Evolutionary conservation across 345 rosid genomes (phyloP).

Genomic region (Hibiscus mutabilis): DNA sequence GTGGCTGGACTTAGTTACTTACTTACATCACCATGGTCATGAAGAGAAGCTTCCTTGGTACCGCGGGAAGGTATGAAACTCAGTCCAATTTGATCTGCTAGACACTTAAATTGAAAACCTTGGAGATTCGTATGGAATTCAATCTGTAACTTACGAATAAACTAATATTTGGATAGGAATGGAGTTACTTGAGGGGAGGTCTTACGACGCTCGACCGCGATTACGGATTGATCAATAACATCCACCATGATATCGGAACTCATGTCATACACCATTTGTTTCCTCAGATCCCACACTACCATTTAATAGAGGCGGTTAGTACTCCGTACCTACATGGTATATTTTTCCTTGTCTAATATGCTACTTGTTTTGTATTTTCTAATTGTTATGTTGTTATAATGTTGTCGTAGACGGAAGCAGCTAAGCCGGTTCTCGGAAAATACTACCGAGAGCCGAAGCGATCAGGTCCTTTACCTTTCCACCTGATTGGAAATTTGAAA

Average conservation of each 20-base stretch:
- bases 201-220: conserved; percentile 86
- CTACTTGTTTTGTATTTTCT: not conserved
- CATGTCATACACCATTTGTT: conserved; percentile 90
- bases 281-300: conserved; percentile 97
- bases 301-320: conserved; percentile 81
- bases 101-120: not conserved
- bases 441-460: conserved; percentile 70
- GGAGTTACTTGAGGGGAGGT: conserved; percentile 95
- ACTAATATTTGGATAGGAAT: conserved; percentile 40
- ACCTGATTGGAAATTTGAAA: conserved; percentile 39
- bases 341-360: too few species aligned
- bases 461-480: conserved; percentile 66
- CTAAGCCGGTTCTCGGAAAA: conserved; percentile 71
- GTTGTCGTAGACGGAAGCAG: conserved; percentile 60
- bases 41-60: conserved; percentile 89
- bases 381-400: not conserved
- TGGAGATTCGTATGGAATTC: not conserved
- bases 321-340: not conserved
- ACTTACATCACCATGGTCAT: conserved; percentile 87
- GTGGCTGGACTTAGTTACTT: conserved; percentile 86
- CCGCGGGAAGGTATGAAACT: conserved; percentile 62
- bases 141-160: not conserved
- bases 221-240: conserved; percentile 76
- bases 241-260: conserved; percentile 95
- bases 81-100: not conserved